These are phyloP conservation scores for Citrullus colocynthis DNA, from an alignment of 306 rosid genomes.

Conservation along the genomic window DNA sequence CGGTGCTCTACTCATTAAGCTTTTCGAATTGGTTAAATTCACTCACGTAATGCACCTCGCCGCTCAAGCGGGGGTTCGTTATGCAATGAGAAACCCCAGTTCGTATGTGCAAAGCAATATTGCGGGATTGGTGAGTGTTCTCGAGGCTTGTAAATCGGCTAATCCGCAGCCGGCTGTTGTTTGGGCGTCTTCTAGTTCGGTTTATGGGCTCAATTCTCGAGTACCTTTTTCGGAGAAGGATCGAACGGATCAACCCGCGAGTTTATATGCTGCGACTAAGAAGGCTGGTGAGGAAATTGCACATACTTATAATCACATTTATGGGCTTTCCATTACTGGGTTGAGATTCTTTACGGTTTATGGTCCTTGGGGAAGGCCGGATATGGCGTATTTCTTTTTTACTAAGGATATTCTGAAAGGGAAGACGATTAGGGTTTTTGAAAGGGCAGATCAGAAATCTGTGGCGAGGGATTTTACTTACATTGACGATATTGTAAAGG, in stretches of 20 bases:
- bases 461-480: slow-evolving; percentile 33
- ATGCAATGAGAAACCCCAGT: slow-evolving; percentile 24
- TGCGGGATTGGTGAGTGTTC: slow-evolving; percentile 21
- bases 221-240: slow-evolving; percentile 29
- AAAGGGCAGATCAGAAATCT: slow-evolving; percentile 13
- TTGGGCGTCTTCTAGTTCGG: slow-evolving; percentile 37
- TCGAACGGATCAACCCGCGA: slow-evolving; percentile 27
- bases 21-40: slow-evolving; percentile 16
- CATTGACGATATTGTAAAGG: slow-evolving; percentile 32
- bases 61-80: slow-evolving; percentile 30
- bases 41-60: slow-evolving; percentile 34
- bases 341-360: slow-evolving; percentile 32
- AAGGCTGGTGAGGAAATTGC: slow-evolving; percentile 39
- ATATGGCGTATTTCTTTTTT: slow-evolving; percentile 33
- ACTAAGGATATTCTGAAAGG: slow-evolving; percentile 20
- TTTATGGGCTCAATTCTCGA: slow-evolving; percentile 24
- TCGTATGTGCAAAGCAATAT: slow-evolving; percentile 29
- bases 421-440: slow-evolving; percentile 15
- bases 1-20: background rate
- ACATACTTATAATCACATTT: slow-evolving; percentile 21
- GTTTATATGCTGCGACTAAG: slow-evolving; percentile 29
- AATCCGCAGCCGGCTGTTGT: slow-evolving; percentile 27
- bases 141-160: slow-evolving; percentile 20
- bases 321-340: slow-evolving; percentile 27
- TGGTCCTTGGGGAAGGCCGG: slow-evolving; percentile 40